Base-by-base conservation (phyloP, 208 protist genomes). In the Endotrypanum monterogeii region DNA sequence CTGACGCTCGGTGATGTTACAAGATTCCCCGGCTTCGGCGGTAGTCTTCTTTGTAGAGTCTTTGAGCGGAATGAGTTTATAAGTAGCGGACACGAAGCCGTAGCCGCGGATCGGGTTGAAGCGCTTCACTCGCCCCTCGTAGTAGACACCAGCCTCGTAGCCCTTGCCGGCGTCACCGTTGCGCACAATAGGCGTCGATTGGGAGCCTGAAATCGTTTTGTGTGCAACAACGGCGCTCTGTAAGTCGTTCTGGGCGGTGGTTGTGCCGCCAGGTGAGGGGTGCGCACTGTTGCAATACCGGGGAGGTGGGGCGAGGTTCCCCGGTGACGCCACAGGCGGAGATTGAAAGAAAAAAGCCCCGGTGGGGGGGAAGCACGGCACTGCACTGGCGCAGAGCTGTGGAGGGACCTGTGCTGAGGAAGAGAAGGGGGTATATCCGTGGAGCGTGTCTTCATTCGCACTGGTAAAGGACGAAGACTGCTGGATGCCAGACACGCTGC, bases 101-200 rank as follows among this genome's bases (percentile, higher is more conserved):
- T 88, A 92, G 25, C 88, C 85, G 30, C 85, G 84, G 50, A 87
- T 79, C 16, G 83, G 88, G 46, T 89, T 89, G 75, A 88, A 92
- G n/a, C 88, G 88, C 76, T 89, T 90, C 32, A 93, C 86, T 2
- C 80, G 65, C 4, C 88, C 88, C 51, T 90, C 88, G 73, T 93
- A 93, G 83, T 83, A 87, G 60, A 78, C 78, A 35, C 83, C 83
- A 28, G 85, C 74, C 25, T 77, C 71, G 67, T 85, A 92, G 50
- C 71, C 77, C 18, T 50, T 71, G 35, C 88, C 88, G 58, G 73
- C 73, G 23, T 77, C 63, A 1, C 73, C 73, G 28, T 51, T 65
- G 44, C 41, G 46, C 48, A 37, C 63, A 28, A 66, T 54, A 48
- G 44, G 63, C 35, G 73, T 35, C 28, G 39, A 25, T 18, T 32